Conservation (phyloP, 352 stramenopile genomes). For the Phytophthora sp. region DNA sequence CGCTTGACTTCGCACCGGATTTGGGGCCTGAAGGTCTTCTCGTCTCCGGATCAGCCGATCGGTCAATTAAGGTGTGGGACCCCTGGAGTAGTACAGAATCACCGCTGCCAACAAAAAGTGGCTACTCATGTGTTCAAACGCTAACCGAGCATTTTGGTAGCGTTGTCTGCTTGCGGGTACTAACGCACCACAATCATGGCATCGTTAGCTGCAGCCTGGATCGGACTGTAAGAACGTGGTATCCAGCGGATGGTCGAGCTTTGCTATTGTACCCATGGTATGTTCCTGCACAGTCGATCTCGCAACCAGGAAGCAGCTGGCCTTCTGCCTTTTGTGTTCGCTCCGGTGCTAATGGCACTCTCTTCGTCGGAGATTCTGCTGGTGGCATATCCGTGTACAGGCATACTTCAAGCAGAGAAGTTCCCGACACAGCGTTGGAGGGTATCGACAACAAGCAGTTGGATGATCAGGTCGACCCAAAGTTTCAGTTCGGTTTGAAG, state of each 20-base stretch:
- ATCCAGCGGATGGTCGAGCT: slow-evolving; percentile 54
- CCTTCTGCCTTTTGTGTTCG: slow-evolving; percentile 63
- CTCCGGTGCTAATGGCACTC: slow-evolving; percentile 41
- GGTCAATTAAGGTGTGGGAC: slow-evolving; percentile 79
- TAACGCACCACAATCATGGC: slow-evolving; percentile 50
- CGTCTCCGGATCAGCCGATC: slow-evolving; percentile 69
- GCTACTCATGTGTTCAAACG: slow-evolving; percentile 62
- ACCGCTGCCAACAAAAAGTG: slow-evolving; percentile 33
- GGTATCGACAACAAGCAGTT: slow-evolving; percentile 16
- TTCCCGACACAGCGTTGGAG: slow-evolving; percentile 4
- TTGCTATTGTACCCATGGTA: slow-evolving; percentile 78
- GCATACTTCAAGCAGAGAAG: slow-evolving; percentile 4
- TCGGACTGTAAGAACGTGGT: slow-evolving; percentile 74
- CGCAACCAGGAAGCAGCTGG: slow-evolving; percentile 56
- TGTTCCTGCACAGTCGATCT: slow-evolving; percentile 60
- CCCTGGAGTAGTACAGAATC: slow-evolving; percentile 55
- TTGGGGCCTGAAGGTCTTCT: slow-evolving; percentile 61
- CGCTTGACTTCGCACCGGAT: slow-evolving; percentile 49
- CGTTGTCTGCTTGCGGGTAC: slow-evolving; percentile 53
- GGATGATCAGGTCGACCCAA: slow-evolving; percentile 15
- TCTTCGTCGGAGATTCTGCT: slow-evolving; percentile 72
- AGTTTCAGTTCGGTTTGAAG: slow-evolving; percentile 63
- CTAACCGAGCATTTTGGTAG: slow-evolving; percentile 61
- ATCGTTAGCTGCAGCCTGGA: slow-evolving; percentile 80
- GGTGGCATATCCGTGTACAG: slow-evolving; percentile 69